A percentile compares a stretch with the other conserved stretches of the same genome.
phyloP scores from a whole-genome alignment of 345 rosid species.

The Passiflora organensis region DNA sequence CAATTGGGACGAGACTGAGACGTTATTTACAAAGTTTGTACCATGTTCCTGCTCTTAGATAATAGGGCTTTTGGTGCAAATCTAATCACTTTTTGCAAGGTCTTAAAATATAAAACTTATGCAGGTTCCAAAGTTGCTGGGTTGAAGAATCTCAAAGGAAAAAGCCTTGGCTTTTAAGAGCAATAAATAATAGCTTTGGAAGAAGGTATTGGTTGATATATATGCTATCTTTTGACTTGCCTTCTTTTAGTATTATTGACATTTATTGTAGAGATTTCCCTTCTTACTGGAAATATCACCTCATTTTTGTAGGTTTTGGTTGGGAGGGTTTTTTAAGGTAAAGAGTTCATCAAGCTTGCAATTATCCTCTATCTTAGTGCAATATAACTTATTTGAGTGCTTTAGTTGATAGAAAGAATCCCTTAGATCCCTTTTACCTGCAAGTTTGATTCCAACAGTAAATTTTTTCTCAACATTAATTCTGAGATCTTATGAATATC shows the following conservation, averaged over 20 bases:
- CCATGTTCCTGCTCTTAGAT: slow-evolving; percentile 3
- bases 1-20: slow-evolving; percentile 89
- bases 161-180: slow-evolving; percentile 86
- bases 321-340: slow-evolving; percentile 91
- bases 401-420: not conserved
- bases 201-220: slow-evolving; percentile 47
- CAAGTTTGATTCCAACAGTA: not conserved
- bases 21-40: slow-evolving; percentile 34
- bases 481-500: not conserved
- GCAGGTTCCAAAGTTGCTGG: slow-evolving; percentile 83
- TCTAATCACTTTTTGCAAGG: not conserved
- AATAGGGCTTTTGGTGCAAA: not conserved
- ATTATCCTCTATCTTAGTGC: not conserved
- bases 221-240: not conserved
- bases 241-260: not conserved
- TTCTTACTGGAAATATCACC: too few relatives aligned
- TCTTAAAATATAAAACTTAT: slow-evolving; percentile 1
- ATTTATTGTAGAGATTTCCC: too few relatives aligned
- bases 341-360: not conserved
- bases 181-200: slow-evolving; percentile 71
- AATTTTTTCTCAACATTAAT: not conserved
- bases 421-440: not conserved
- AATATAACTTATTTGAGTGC: too few relatives aligned
- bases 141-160: slow-evolving; percentile 61
- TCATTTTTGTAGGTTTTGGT: slow-evolving; percentile 65